Evolutionary conservation across 345 rosid genomes (phyloP).

Genomic region (Syzygium oleosum): DNA sequence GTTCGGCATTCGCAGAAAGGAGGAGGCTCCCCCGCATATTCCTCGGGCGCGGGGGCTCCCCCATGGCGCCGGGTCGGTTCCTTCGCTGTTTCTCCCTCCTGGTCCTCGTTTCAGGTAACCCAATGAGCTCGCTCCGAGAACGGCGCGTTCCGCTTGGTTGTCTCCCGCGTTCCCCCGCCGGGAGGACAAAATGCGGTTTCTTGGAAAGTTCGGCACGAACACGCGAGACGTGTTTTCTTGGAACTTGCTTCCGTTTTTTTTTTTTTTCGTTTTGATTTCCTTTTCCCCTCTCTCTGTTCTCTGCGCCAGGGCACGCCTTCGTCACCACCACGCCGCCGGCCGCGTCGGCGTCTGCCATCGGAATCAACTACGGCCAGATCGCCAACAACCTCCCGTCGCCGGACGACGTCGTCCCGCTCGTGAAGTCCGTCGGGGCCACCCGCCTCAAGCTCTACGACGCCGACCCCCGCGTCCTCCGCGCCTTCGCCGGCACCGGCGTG

Average conservation of each 20-base stretch:
- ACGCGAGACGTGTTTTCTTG: background rate
- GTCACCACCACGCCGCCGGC: conserved; percentile 10
- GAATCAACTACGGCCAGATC: conserved; percentile 91
- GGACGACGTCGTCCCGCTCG: conserved; percentile 55
- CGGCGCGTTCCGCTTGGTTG: no score
- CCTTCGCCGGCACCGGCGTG: conserved; percentile 65
- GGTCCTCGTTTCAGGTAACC: conserved; percentile 32
- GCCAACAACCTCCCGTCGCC: conserved; percentile 81
- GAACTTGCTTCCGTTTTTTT: background rate
- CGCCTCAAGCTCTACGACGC: conserved; percentile 89
- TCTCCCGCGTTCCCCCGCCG: no score
- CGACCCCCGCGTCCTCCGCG: conserved; percentile 59
- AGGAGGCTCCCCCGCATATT: background rate
- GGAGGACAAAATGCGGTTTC: background rate
- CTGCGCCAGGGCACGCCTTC: background rate
- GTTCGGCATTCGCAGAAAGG: background rate
- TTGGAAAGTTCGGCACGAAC: background rate
- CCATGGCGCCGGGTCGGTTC: background rate
- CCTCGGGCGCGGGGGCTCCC: background rate
- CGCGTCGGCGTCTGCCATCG: conserved; percentile 43
- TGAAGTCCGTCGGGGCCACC: conserved; percentile 81
- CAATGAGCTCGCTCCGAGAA: background rate
- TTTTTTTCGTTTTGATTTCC: background rate
- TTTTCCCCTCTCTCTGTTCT: background rate
- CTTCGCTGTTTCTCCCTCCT: background rate